Base-by-base conservation (phyloP, 2,329 filamentous ascomycete species). In the Ceratocystis cubensis region DNA sequence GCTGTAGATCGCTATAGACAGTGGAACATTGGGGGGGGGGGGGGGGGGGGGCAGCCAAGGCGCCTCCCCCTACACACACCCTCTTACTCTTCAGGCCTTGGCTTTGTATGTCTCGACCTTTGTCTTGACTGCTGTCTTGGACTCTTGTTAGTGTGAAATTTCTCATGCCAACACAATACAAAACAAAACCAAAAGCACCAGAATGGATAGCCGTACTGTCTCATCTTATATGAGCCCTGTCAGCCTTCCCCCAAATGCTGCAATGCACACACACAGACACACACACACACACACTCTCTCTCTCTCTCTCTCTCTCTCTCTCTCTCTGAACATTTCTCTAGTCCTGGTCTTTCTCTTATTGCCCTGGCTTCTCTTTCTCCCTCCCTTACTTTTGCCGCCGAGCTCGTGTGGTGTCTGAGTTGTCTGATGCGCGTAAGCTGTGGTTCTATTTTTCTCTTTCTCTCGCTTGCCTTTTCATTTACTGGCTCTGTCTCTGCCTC, bases 191-290 rank as follows among this genome's bases (percentile, higher is more conserved):
- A 25, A 20, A n/a, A n/a, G 10, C 7, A 50, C n/a, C 10, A n/a
- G 22, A 50, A 50, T 20, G 22, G 46, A 50, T 20, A 13, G 46
- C 10, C 46, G 10, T 41, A 41, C 37, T 57, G 53, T 57, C 53
- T 57, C 53, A 57, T 57, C 53, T 57, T 57, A 57, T 57, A 57
- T 57, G 53, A 57, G 53, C 53, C 53, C 53, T 57, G 53, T 57
- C 22, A 57, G 53, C 53, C 53, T 57, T 22, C 53, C 53, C 37
- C 37, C 10, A 41, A 57, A 6, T 57, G 28, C 53, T 50, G 53
- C 25, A 41, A 41, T 41, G 37, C 10, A 41, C 37, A 41, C 37
- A 41, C 10, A 4, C 10, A 41, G 2, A 37, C 1, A 37, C 10
- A 37, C 10, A 41, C 37, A 37, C 8, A 37, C 3, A 13, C 33